Evolutionary conservation across 192 early-diverging fungal genomes (phyloP).

Genomic region (Coemansia biformis): DNA sequence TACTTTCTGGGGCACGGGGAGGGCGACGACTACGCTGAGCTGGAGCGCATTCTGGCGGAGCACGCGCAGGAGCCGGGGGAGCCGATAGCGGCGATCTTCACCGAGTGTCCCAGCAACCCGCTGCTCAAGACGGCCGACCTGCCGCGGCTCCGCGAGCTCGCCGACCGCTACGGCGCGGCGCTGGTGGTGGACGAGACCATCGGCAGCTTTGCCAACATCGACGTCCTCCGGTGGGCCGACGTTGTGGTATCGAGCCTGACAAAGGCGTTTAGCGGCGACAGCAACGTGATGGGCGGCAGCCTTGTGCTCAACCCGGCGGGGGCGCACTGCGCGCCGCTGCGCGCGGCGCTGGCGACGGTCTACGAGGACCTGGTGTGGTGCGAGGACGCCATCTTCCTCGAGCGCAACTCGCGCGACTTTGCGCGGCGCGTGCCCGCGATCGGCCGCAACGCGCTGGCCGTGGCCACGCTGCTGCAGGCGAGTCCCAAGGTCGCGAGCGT

Average conservation of each 20-base stretch:
- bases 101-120: slow-evolving; percentile 94
- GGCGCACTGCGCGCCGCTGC: slow-evolving; percentile 54
- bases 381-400: slow-evolving; percentile 92
- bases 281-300: slow-evolving; percentile 98
- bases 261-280: slow-evolving; percentile 86
- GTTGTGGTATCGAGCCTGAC: slow-evolving; percentile 87
- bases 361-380: slow-evolving; percentile 85
- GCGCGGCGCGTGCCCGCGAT: slow-evolving; percentile 64
- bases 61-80: slow-evolving; percentile 41
- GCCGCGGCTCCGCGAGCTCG: slow-evolving; percentile 64
- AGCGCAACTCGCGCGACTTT: slow-evolving; percentile 90
- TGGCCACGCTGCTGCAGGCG: slow-evolving; percentile 63
- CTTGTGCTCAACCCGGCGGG: slow-evolving; percentile 70
- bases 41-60: slow-evolving; percentile 59
- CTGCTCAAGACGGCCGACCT: slow-evolving; percentile 80
- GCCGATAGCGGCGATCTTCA: slow-evolving; percentile 74
- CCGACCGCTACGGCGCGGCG: slow-evolving; percentile 69
- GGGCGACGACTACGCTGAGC: slow-evolving; percentile 62
- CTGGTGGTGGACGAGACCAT: slow-evolving; percentile 93
- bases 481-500: slow-evolving; percentile 69
- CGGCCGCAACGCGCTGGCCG: slow-evolving; percentile 72
- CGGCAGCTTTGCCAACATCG: slow-evolving; percentile 88
- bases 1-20: slow-evolving; percentile 85
- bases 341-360: slow-evolving; percentile 50
- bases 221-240: slow-evolving; percentile 73